Base-by-base conservation (phyloP, 2,329 filamentous ascomycete genomes). In the Phyllosticta citrichinensis region DNA sequence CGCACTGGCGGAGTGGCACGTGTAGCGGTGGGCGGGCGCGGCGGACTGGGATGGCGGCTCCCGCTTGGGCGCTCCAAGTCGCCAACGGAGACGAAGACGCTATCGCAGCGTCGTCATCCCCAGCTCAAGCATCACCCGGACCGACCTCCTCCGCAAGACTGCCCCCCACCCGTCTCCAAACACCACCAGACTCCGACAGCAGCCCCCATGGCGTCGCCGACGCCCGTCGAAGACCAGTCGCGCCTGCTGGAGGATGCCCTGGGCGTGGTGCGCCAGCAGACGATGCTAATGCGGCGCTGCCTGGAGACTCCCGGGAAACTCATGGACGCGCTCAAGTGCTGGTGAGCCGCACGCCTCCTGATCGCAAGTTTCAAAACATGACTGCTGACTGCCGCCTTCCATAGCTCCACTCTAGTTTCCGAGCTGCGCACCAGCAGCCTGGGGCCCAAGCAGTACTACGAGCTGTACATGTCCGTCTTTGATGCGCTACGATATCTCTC, bases 271-370 rank as follows among this genome's bases (percentile, higher is more conserved):
- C 90, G 93, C 78, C 93, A 97, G 79, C 95, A 99, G 83, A 94
- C 93, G 63, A 85, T 87, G 71, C 83, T 96, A 74, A 99, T 99
- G 94, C 91, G 93, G 79, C 93, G 95, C 80, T 97, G 92, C 71
- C 83, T 99, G 64, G 95, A 99, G 74, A 95, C 91, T 10, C 92
- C 94, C 6, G 93, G 94, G 66, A 99, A 99, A 83, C 86, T 99
- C 66, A 99, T 99, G 94, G 94, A 99, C 81, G 94, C 94, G 69
- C 84, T 99, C 70, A 99, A 99, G 80, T 97, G 93, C 89, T 96
- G 92, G 94, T 97, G 83, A 53, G 33, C n/a, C 22, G 24, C 27
- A 35, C 20, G 35, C 51, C 52, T 30, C 27, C 27, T 30, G 27
- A 30, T 30, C 20, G 33, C 25, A 10, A 27, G 40, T 20, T 51